These are phyloP conservation scores for Saussurea involucrata DNA, from an alignment of 129 eudicot genomes.

Conservation along the genomic window DNA sequence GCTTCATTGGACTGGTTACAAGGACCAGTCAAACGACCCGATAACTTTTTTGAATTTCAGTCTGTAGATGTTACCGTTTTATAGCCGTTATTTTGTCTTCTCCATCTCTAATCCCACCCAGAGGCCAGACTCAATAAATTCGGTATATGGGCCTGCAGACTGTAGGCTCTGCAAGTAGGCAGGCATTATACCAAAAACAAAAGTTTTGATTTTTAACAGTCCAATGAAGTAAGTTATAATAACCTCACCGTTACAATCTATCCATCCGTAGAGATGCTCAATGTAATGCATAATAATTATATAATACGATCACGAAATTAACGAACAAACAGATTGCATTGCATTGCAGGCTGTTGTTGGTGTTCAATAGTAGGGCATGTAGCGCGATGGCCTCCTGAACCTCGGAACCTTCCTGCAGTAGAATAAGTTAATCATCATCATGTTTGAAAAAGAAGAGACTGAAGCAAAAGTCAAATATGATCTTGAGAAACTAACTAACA, in stretches of 20 bases:
- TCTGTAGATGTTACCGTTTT: neutral
- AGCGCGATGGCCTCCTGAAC: conserved; percentile 83
- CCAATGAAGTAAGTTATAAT: neutral
- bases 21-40: too few species aligned
- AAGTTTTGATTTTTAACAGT: neutral
- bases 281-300: neutral
- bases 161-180: neutral
- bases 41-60: neutral
- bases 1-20: too few species aligned
- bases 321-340: conserved; percentile 5
- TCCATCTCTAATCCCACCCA: neutral
- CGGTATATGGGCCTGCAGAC: neutral
- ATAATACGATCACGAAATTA: neutral
- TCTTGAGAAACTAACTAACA: too few species aligned
- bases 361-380: conserved; percentile 80
- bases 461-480: neutral
- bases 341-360: conserved; percentile 2
- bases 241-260: neutral
- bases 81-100: neutral
- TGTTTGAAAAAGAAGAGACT: neutral
- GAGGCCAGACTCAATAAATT: neutral
- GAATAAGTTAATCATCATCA: neutral
- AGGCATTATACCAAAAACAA: neutral
- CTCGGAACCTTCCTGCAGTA: conserved; percentile 88
- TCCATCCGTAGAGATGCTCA: neutral